Conservation (phyloP, 1,139 yeast genomes). For the Sugiyamaella castrensis region DNA sequence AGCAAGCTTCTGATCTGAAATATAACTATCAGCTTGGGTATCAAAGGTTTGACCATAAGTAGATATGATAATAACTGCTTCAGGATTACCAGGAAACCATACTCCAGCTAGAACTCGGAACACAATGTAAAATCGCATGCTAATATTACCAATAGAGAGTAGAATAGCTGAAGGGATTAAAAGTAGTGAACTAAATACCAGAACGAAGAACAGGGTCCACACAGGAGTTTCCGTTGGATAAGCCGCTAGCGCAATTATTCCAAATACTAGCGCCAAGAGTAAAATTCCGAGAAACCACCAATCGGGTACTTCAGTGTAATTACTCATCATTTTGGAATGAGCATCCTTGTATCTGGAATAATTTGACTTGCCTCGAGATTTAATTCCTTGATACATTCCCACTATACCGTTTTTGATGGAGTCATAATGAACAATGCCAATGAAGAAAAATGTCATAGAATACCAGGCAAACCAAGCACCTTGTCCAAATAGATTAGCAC, state of each 20-base stretch:
- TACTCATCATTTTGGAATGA: conserved; percentile 6
- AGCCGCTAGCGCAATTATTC: conserved; percentile 47
- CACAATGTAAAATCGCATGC: too few relatives aligned
- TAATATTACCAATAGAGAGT: conserved; percentile 53
- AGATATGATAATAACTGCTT: conserved; percentile 55
- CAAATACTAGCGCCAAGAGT: conserved; percentile 47
- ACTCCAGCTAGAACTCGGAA: conserved; percentile 59
- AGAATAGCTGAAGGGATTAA: conserved; percentile 50
- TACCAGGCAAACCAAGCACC: conserved; percentile 36
- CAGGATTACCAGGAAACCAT: conserved; percentile 62
- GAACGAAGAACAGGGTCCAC: conserved; percentile 56
- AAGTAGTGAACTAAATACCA: conserved; percentile 55
- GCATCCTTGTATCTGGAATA: conserved; percentile 10
- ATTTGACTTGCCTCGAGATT: conserved; percentile 9
- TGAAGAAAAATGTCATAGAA: conserved; percentile 29
- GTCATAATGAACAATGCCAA: conserved; percentile 26
- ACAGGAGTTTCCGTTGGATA: conserved; percentile 44
- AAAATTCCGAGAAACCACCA: conserved; percentile 53
- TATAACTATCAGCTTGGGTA: conserved; percentile 57
- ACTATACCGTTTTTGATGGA: conserved; percentile 23
- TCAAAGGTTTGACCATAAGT: conserved; percentile 59
- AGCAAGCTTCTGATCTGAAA: conserved; percentile 55
- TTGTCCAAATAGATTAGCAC: conserved; percentile 42
- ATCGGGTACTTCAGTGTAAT: conserved; percentile 54
- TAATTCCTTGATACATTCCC: conserved; percentile 17